Percentiles rank a stretch among this genome's conserved stretches.
Evolutionary conservation across 2,329 filamentous ascomycete genomes (phyloP).

Genomic region (Stagonosporopsis vannaccii): DNA sequence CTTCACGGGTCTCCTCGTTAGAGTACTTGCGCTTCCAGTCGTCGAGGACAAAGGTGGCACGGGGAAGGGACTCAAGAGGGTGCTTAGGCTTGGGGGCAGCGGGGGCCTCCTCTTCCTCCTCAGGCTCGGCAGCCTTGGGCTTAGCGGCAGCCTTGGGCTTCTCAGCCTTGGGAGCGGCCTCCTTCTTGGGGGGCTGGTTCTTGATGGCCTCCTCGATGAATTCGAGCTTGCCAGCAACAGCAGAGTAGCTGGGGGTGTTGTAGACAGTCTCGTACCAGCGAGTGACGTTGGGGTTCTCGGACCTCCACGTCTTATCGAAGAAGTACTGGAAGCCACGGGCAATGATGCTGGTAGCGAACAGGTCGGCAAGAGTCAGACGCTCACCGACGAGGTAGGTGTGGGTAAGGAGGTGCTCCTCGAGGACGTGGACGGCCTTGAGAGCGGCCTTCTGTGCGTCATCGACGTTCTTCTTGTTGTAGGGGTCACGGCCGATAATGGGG

Average conservation of each 20-base stretch:
- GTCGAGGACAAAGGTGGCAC: conserved; percentile 82
- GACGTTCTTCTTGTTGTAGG: conserved; percentile 98
- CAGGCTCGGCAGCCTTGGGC: conserved; percentile 61
- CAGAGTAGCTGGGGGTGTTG: conserved; percentile 91
- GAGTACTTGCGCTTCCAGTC: conserved; percentile 99
- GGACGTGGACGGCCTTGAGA: conserved; percentile 71
- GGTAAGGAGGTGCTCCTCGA: conserved; percentile 87
- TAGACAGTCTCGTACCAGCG: conserved; percentile 95
- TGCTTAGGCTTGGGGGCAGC: conserved; percentile 92
- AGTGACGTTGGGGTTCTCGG: conserved; percentile 80
- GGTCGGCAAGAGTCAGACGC: conserved; percentile 94
- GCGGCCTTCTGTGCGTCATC: conserved; percentile 78
- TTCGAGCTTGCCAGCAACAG: conserved; percentile 75
- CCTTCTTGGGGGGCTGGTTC: conserved; percentile 76
- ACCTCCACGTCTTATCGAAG: conserved; percentile 89
- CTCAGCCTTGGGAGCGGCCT: conserved; percentile 72
- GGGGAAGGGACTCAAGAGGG: conserved; percentile 84
- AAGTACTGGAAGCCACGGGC: conserved; percentile 91
- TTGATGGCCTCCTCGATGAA: conserved; percentile 83
- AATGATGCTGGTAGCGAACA: conserved; percentile 82
- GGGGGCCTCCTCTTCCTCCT: conserved; percentile 65
- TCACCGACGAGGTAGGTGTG: conserved; percentile 98
- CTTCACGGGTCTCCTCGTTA: conserved; percentile 84
- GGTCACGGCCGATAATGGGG: conserved; percentile 79
- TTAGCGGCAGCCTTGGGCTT: conserved; percentile 68